phyloP scores from a whole-genome alignment of 1,284 basidiomycete species.

The Xerocomus amazonicus region DNA sequence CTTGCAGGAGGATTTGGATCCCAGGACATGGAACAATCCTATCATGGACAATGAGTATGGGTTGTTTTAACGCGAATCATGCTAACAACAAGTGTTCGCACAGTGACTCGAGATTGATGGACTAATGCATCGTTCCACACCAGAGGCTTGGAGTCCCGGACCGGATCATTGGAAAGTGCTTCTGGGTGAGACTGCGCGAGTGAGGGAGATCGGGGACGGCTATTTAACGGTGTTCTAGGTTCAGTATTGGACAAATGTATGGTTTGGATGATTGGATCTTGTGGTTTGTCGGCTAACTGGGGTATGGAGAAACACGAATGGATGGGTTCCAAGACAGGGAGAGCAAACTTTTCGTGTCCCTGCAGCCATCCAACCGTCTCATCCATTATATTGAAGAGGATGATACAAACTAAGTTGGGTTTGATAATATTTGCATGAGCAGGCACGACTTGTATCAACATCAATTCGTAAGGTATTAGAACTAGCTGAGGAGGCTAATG shows the following conservation, averaged over 20 bases:
- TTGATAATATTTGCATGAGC: too few relatives aligned
- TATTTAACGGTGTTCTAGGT: not conserved
- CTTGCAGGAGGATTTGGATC: constrained; percentile 46
- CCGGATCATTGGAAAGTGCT: not conserved
- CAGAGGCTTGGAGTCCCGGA: constrained; percentile 1
- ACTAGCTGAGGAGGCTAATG: too few relatives aligned
- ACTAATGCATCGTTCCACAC: constrained; percentile 29
- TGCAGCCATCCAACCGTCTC: constrained; percentile 13
- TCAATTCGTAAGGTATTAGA: too few relatives aligned
- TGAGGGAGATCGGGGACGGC: not conserved
- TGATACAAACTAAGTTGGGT: too few relatives aligned
- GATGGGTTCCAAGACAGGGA: constrained; percentile 36
- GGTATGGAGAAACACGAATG: constrained; percentile 56
- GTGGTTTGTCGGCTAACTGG: constrained; percentile 58
- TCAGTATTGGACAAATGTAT: constrained; percentile 34
- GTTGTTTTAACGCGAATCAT: too few relatives aligned
- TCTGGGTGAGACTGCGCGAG: not conserved
- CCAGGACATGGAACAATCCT: constrained; percentile 58
- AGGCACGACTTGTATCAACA: too few relatives aligned
- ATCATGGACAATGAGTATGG: not conserved
- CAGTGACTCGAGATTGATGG: constrained; percentile 6
- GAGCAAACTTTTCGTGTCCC: constrained; percentile 17
- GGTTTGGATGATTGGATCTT: constrained; percentile 69
- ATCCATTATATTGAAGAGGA: constrained; percentile 2
- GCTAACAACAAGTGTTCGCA: constrained; percentile 9